phyloP scores from a whole-genome alignment of 257 asterid species.

The Penstemon newberryi region DNA sequence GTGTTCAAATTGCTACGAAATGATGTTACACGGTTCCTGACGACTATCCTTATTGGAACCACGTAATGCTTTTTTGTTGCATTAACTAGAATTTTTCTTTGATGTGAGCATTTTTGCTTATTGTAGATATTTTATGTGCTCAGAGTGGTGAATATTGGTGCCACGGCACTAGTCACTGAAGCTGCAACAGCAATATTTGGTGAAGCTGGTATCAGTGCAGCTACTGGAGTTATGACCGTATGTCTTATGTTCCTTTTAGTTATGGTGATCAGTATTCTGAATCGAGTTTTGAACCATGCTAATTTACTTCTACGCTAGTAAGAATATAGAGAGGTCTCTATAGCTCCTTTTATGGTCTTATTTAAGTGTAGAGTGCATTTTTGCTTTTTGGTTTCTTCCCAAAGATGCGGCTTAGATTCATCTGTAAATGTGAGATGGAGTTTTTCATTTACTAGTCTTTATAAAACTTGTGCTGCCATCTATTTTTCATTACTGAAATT shows the following conservation, averaged over 20 bases:
- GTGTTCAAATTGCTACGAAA: conserved; percentile 91
- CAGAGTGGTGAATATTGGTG: conserved; percentile 98
- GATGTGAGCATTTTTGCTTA: conserved; percentile 44
- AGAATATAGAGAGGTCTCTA: conserved; percentile 2
- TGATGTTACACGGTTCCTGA: conserved; percentile 93
- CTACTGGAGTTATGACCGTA: conserved; percentile 99
- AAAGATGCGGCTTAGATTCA: conserved; percentile 4
- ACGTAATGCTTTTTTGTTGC: conserved; percentile 64
- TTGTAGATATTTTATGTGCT: conserved; percentile 49
- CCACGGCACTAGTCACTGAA: conserved; percentile 93
- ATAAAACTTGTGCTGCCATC: background rate
- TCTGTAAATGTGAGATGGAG: conserved; percentile 9
- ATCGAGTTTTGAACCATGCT: conserved; percentile 1
- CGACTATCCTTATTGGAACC: conserved; percentile 98
- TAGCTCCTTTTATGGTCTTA: background rate
- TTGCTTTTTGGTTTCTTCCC: background rate
- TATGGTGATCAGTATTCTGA: conserved; percentile 1
- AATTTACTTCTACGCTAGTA: conserved; percentile 1
- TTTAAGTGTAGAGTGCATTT: background rate
- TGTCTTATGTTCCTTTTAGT: conserved; percentile 26
- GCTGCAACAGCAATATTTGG: conserved; percentile 97
- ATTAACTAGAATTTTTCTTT: conserved; percentile 32
- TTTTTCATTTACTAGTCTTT: conserved; percentile 14
- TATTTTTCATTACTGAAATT: conserved; percentile 11
- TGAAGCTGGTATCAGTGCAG: conserved; percentile 96